phyloP scores from a whole-genome alignment of 805 yeast genomes.

The Metschnikowia bowlesiae region DNA sequence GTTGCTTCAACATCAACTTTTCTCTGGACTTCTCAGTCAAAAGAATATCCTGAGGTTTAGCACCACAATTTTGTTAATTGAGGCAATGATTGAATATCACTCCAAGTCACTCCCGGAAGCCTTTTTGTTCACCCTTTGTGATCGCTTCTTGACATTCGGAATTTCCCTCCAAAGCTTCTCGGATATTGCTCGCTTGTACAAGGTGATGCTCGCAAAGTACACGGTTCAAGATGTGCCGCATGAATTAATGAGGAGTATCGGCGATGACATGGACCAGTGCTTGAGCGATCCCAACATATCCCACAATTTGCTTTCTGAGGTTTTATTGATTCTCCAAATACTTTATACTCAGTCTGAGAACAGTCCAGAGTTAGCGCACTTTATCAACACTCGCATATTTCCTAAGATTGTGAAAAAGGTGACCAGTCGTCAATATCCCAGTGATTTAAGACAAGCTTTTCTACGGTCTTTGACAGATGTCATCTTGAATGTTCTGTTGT shows the following conservation, averaged over 20 bases:
- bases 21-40: constrained; percentile 19
- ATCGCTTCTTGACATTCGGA: constrained; percentile 15
- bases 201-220: constrained; percentile 20
- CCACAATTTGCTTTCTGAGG: constrained; percentile 26
- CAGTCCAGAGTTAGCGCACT: background rate
- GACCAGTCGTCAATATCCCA: constrained; percentile 22
- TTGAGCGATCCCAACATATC: constrained; percentile 24
- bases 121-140: constrained; percentile 19
- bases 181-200: constrained; percentile 27
- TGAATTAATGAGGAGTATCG: constrained; percentile 19
- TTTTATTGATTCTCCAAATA: constrained; percentile 20
- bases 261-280: constrained; percentile 21
- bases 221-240: constrained; percentile 15
- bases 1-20: constrained; percentile 24
- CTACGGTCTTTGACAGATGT: constrained; percentile 24
- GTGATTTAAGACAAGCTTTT: constrained; percentile 27
- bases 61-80: constrained; percentile 24
- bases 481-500: constrained; percentile 9
- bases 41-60: constrained; percentile 21
- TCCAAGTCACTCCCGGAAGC: constrained; percentile 12
- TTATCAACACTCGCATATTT: constrained; percentile 15
- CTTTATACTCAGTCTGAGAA: constrained; percentile 13
- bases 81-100: constrained; percentile 22
- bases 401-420: constrained; percentile 13
- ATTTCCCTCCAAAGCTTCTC: constrained; percentile 22